Conservation (phyloP, 2,329 filamentous ascomycete genomes). For the Botrytis pseudocinerea region DNA sequence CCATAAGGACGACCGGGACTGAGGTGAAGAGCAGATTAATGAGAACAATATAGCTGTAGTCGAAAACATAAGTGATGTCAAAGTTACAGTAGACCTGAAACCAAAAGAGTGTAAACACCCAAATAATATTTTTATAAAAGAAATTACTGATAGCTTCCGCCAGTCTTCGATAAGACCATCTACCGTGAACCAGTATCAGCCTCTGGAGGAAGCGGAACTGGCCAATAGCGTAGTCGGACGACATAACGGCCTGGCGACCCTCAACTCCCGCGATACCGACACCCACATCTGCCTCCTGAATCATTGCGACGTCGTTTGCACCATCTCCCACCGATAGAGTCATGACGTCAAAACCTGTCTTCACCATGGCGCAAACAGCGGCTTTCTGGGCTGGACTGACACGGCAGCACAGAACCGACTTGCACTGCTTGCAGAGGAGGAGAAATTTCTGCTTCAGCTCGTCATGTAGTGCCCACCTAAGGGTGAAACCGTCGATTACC, state of each 20-base stretch:
- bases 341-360: slow-evolving; percentile 92
- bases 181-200: slow-evolving; percentile 83
- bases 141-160: slow-evolving; percentile 96
- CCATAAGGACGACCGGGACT: slow-evolving; percentile 90
- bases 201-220: slow-evolving; percentile 89
- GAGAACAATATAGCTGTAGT: slow-evolving; percentile 95
- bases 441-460: slow-evolving; percentile 87
- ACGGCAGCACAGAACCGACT: slow-evolving; percentile 92
- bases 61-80: slow-evolving; percentile 94
- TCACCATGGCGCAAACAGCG: slow-evolving; percentile 94
- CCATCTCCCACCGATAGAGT: slow-evolving; percentile 91
- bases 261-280: slow-evolving; percentile 93
- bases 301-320: slow-evolving; percentile 97
- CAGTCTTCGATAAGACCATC: slow-evolving; percentile 94
- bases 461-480: slow-evolving; percentile 84
- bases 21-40: slow-evolving; percentile 98
- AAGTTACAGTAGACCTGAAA: slow-evolving; percentile 95
- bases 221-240: slow-evolving; percentile 91
- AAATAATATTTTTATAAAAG: slow-evolving; percentile 99
- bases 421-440: slow-evolving; percentile 93
- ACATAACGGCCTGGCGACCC: slow-evolving; percentile 92
- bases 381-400: slow-evolving; percentile 97
- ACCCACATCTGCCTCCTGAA: slow-evolving; percentile 94
- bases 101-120: slow-evolving; percentile 97
- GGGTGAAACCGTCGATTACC: slow-evolving; percentile 90